Evolutionary conservation across 2,329 filamentous ascomycete genomes (phyloP), one percentile per base, ranked within the genome.

Genomic region (Aureobasidium sp.): DNA sequence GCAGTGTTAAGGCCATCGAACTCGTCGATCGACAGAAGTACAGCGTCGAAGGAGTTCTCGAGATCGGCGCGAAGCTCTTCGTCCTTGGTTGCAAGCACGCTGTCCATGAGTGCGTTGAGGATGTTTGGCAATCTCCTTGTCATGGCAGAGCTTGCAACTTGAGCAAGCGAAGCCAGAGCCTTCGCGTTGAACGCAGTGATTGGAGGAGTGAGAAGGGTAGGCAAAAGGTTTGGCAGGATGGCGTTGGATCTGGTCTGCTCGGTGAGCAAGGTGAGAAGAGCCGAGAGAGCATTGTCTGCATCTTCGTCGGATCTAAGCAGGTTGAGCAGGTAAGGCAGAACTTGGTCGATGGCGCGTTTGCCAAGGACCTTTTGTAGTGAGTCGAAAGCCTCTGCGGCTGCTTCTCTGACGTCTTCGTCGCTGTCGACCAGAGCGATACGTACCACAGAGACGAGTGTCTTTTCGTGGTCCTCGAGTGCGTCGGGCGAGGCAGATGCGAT

Each of bases 371-470:
- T 89, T 75, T 99, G 94, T 63, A 99, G 77, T 36, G 92, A 90
- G 74, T 99, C 94, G 71, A 99, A 99, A 2, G 94, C 94, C 75
- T 99, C 94, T 27, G 95, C 94, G 30, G 95, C 94, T 62, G 94
- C 91, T 74, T 99, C 94, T 72, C 94, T 84, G 53, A 99, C 95
- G 63, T 96, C 90, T 64, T 86, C 85, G 71, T 97, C 89, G 11
- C 86, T 86, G 74, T 99, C 95, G 53, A 92, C 95, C 60, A 99
- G 83, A 30, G 93, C 94, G 49, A 91, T 91, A 58, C 94, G 88
- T 52, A 99, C 91, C 62, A 97, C 93, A 16, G 91, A 91, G 66
- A 97, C 95, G 63, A 99, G 84, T 3, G 89, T 92, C 81, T 94
- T 94, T 73, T 99, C 93, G 71, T 97, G 92, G 65, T 96, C 91